Percentiles rank a stretch among this genome's conserved stretches.
Evolutionary conservation across 73 alveolate species (phyloP).

Genomic region (Strombidium stylifer): DNA sequence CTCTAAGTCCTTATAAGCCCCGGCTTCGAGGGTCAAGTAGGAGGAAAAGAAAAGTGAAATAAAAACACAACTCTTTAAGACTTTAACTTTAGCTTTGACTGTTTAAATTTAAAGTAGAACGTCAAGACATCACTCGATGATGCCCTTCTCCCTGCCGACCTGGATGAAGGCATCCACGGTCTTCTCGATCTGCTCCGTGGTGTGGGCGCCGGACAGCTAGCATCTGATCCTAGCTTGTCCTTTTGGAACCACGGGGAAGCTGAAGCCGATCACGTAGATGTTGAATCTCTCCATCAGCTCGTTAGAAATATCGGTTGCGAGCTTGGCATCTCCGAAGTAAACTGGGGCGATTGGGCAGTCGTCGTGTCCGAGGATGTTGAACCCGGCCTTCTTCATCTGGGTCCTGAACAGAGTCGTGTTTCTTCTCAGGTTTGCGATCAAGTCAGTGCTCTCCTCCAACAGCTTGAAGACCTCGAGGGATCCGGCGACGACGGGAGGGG

Average conservation of each 20-base stretch:
- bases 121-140: not conserved
- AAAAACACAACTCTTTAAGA: too few species aligned
- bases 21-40: too few species aligned
- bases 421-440: not conserved
- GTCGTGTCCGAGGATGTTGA: slow-evolving; percentile 31
- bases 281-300: slow-evolving; percentile 57
- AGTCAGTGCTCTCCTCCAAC: slow-evolving; percentile 2
- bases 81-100: not conserved
- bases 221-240: slow-evolving; percentile 72
- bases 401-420: slow-evolving; percentile 18
- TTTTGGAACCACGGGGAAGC: slow-evolving; percentile 74
- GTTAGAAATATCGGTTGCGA: slow-evolving; percentile 61
- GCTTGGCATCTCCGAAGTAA: slow-evolving; percentile 66
- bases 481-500: slow-evolving; percentile 54
- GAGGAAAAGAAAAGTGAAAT: too few species aligned
- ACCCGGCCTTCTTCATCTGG: slow-evolving; percentile 40
- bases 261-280: slow-evolving; percentile 69
- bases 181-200: not conserved
- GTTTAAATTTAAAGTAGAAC: too few species aligned
- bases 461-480: slow-evolving; percentile 23
- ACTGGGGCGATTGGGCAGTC: slow-evolving; percentile 73
- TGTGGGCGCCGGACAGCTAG: slow-evolving; percentile 61
- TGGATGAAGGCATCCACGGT: slow-evolving; percentile 11
- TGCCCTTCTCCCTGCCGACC: slow-evolving; percentile 23
- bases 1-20: too few species aligned